phyloP scores from a whole-genome alignment of 1,284 basidiomycete genomes.

The Tremellales sp. region DNA sequence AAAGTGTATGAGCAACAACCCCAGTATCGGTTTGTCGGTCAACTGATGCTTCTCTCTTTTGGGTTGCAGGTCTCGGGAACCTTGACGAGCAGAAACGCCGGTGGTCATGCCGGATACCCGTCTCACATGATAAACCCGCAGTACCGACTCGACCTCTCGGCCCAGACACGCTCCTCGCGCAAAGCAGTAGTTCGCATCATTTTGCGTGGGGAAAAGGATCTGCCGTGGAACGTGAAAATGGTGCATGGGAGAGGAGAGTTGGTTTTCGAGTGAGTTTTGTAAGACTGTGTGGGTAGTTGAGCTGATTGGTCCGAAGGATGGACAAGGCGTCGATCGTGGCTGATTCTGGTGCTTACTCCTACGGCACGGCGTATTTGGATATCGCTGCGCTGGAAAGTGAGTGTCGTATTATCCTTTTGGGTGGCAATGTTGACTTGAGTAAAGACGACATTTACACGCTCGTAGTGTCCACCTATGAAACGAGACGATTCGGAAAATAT shows the following conservation, averaged over 20 bases:
- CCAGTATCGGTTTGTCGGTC: no score
- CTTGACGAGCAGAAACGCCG: slow-evolving; percentile 68
- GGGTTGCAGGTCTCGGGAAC: slow-evolving; percentile 58
- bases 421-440: slow-evolving; percentile 4
- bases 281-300: not conserved
- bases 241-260: slow-evolving; percentile 72
- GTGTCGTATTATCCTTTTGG: slow-evolving; percentile 24
- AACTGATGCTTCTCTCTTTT: no score
- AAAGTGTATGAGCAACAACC: slow-evolving; percentile 20
- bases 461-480: slow-evolving; percentile 76
- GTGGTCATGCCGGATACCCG: slow-evolving; percentile 73
- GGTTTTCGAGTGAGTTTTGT: slow-evolving; percentile 62
- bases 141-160: slow-evolving; percentile 62
- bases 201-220: slow-evolving; percentile 59
- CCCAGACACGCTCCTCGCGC: slow-evolving; percentile 11
- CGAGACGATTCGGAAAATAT: slow-evolving; percentile 63
- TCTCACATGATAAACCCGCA: slow-evolving; percentile 90
- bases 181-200: slow-evolving; percentile 56
- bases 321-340: slow-evolving; percentile 63
- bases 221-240: slow-evolving; percentile 70
- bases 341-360: slow-evolving; percentile 75
- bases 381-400: slow-evolving; percentile 57
- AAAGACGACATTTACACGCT: slow-evolving; percentile 76
- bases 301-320: slow-evolving; percentile 49
- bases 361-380: slow-evolving; percentile 64